These are phyloP conservation scores for Triangularia setosa DNA, from an alignment of 2,329 filamentous ascomycete species.

Conservation along the genomic window DNA sequence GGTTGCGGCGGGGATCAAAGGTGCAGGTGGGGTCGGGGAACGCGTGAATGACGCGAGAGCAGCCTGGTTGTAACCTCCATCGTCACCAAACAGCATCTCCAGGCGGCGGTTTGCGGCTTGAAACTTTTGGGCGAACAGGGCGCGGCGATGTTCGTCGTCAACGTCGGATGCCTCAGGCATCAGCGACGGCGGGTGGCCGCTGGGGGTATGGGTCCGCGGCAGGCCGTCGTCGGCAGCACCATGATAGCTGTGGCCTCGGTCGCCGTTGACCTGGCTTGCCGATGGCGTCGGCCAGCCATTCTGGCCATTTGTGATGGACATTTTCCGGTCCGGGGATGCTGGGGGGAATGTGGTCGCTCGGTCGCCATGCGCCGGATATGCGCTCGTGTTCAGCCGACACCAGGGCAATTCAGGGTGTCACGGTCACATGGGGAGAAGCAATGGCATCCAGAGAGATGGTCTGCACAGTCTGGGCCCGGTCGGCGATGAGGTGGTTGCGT, in stretches of 20 bases:
- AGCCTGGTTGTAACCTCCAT: slow-evolving; percentile 49
- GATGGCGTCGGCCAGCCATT: slow-evolving; percentile 60
- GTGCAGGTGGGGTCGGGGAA: slow-evolving; percentile 32
- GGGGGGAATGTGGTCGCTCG: slow-evolving; percentile 44
- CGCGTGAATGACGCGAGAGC: slow-evolving; percentile 52
- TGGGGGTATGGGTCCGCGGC: slow-evolving; percentile 47
- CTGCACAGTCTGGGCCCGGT: slow-evolving; percentile 36
- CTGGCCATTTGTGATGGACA: slow-evolving; percentile 66
- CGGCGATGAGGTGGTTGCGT: slow-evolving; percentile 41
- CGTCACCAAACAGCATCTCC: slow-evolving; percentile 64
- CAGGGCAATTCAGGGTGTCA: slow-evolving; percentile 44
- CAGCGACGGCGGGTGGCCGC: slow-evolving; percentile 43
- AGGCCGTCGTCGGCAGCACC: slow-evolving; percentile 57
- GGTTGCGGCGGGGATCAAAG: slow-evolving; percentile 51
- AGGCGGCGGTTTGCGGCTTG: slow-evolving; percentile 73
- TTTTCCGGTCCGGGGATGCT: slow-evolving; percentile 47
- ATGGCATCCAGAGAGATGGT: slow-evolving; percentile 52
- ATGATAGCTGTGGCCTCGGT: slow-evolving; percentile 38
- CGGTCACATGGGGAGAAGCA: slow-evolving; percentile 47
- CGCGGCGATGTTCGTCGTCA: slow-evolving; percentile 67
- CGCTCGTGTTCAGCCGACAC: slow-evolving; percentile 49
- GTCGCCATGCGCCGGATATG: slow-evolving; percentile 54
- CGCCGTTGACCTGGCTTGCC: slow-evolving; percentile 44
- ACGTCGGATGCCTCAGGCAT: slow-evolving; percentile 61
- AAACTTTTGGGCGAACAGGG: slow-evolving; percentile 74